Percentiles rank a stretch among this genome's conserved stretches.
phyloP scores from a whole-genome alignment of 1,284 basidiomycete genomes.

The Trichosporon coremiiforme region DNA sequence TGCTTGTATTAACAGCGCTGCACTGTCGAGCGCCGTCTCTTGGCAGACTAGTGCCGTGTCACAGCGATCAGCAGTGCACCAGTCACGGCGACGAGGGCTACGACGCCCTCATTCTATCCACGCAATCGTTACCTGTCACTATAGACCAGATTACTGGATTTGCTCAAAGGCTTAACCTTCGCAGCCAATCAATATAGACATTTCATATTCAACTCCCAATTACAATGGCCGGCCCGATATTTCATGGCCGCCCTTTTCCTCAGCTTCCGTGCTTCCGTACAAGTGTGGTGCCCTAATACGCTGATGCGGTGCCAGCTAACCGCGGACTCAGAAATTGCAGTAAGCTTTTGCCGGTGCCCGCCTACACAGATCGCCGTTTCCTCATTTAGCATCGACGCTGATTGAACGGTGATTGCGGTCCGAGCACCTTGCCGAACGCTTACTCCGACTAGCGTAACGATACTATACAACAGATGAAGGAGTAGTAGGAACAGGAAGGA shows the following conservation, averaged over 20 bases:
- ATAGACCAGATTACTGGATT: neutral
- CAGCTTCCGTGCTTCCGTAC: neutral
- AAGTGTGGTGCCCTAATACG: neutral
- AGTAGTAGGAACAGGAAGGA: neutral
- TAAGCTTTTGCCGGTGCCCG: neutral
- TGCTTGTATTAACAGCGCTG: too few species aligned
- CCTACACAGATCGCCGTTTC: neutral
- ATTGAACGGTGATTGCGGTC: neutral
- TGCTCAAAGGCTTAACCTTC: neutral
- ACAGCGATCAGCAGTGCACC: neutral
- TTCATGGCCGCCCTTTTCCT: neutral
- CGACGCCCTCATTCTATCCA: neutral
- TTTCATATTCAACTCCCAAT: neutral
- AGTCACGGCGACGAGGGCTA: neutral
- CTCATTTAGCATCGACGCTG: neutral
- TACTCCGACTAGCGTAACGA: neutral
- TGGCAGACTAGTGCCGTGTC: too few species aligned
- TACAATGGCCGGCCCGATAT: neutral
- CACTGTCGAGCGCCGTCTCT: too few species aligned
- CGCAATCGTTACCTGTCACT: neutral
- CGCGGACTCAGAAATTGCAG: neutral
- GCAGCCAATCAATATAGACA: constrained; percentile 3
- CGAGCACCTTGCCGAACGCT: too few species aligned
- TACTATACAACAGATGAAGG: neutral
- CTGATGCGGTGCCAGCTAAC: neutral